Evolutionary conservation across 306 rosid species (phyloP).

Genomic region (Rosa persica): DNA sequence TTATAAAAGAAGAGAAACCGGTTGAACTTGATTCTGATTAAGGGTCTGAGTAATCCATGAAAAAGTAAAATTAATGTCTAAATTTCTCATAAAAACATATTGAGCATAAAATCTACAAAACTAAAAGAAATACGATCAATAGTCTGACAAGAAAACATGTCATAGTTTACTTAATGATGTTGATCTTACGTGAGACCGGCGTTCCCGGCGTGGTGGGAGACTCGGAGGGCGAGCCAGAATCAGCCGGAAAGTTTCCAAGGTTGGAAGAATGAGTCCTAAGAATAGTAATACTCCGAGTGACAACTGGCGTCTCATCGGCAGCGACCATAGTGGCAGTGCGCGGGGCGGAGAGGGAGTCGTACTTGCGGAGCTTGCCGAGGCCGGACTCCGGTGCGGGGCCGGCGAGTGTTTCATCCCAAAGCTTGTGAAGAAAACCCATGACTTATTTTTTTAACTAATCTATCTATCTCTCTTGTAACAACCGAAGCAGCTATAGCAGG

Average conservation of each 20-base stretch:
- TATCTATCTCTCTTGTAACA: conserved; percentile 31
- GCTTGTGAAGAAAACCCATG: conserved; percentile 83
- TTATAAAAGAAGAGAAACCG: not conserved
- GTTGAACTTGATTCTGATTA: not conserved
- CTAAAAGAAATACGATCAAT: not conserved
- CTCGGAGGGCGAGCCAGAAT: conserved; percentile 24
- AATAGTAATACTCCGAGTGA: conserved; percentile 74
- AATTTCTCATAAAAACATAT: not conserved
- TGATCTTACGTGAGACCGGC: conserved; percentile 57
- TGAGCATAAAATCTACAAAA: not conserved
- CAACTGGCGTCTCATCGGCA: conserved; percentile 32
- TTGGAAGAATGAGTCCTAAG: conserved; percentile 33
- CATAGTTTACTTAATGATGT: not conserved
- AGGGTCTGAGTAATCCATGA: not conserved
- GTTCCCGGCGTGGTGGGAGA: conserved; percentile 56
- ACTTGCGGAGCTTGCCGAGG: conserved; percentile 80
- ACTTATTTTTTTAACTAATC: not conserved
- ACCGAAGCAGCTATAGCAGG: conserved; percentile 25
- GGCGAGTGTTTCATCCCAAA: conserved; percentile 97
- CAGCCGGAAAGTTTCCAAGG: conserved; percentile 18
- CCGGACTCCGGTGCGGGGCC: conserved; percentile 95
- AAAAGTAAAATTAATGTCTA: not conserved
- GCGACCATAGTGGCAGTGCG: conserved; percentile 25
- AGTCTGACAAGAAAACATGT: not conserved
- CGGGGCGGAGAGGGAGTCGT: conserved; percentile 40